Evolutionary conservation across 2,329 filamentous ascomycete genomes (phyloP).

Genomic region (Neurospora sp.): DNA sequence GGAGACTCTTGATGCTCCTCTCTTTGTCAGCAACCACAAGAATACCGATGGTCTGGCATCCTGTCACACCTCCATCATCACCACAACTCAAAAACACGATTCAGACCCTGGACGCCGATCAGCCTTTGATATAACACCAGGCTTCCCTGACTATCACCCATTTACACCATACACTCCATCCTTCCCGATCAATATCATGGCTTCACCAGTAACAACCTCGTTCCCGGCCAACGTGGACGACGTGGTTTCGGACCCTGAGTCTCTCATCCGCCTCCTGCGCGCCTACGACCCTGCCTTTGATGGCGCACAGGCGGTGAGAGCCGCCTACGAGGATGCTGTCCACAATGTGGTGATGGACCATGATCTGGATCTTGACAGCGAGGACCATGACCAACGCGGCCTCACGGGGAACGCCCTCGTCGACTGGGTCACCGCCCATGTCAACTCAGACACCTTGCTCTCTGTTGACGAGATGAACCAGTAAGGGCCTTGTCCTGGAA

Average conservation of each 20-base stretch:
- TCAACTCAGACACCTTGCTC: constrained; percentile 41
- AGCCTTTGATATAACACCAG: background rate
- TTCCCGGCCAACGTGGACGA: background rate
- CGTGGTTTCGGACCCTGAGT: constrained; percentile 15
- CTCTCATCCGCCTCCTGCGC: constrained; percentile 21
- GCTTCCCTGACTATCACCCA: background rate
- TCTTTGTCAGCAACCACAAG: background rate
- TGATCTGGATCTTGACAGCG: background rate
- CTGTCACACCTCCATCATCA: background rate
- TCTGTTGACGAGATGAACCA: constrained; percentile 42
- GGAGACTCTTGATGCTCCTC: background rate
- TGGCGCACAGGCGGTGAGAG: constrained; percentile 18
- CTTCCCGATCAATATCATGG: background rate
- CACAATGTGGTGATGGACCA: background rate
- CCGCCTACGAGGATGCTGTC: constrained; percentile 2
- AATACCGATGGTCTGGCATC: background rate
- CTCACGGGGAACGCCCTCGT: constrained; percentile 27
- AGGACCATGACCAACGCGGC: constrained; percentile 15
- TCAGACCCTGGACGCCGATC: background rate
- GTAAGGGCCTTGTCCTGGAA: constrained; percentile 25
- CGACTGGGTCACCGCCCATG: constrained; percentile 40
- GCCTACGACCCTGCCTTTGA: constrained; percentile 25
- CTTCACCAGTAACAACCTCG: background rate
- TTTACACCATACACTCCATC: background rate
- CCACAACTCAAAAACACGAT: background rate